Base-by-base conservation (phyloP, 2,329 filamentous ascomycete species). In the Lasiodiplodia hormozganensis region DNA sequence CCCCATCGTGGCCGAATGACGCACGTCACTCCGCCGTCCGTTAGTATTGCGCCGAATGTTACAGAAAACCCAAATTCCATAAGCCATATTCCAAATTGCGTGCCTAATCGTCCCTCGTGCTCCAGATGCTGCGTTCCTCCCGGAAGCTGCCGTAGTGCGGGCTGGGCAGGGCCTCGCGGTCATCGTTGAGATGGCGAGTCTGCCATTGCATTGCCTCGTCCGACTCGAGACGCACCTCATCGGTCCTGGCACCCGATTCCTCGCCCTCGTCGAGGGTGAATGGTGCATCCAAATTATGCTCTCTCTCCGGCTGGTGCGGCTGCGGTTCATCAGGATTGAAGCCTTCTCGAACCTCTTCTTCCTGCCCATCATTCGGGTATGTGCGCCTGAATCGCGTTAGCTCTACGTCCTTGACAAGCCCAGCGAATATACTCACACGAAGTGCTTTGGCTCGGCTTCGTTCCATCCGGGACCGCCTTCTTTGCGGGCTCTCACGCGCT, bases 391-490 rank as follows among this genome's bases (percentile, higher is more conserved):
- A 34, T 2, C 14, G 21, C 14, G 62, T 74, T 40, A 74, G 73
- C 62, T 21, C n/a, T 38, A 25, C 51, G 28, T 25, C 14, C 56
- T 18, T 56, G 31, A 23, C 40, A 43, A 62, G 5, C 34, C 3
- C 8, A 4, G 21, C 25, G 25, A 31, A 28, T n/a, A 36, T 28
- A 78, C 84, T 78, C 79, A 85, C 82, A 88, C 82, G 76, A 83
- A 88, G 69, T 86, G 85, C 72, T 84, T 86, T 21, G 83, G 79
- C 70, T 87, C 83, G 11, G 81, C 82, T 62, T 85, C 83, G 70
- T 89, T 89, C 85, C 86, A 88, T 21, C 83, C 85, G 31, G 88
- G 83, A 31, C 88, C 86, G 60, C 87, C 86, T 77, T 90, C 88
- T 74, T 89, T 89, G 65, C 87, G 83, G 14, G 86, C 85, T 64